Conservation (phyloP, 495 filamentous ascomycete genomes). For the Aspergillus biplanus region DNA sequence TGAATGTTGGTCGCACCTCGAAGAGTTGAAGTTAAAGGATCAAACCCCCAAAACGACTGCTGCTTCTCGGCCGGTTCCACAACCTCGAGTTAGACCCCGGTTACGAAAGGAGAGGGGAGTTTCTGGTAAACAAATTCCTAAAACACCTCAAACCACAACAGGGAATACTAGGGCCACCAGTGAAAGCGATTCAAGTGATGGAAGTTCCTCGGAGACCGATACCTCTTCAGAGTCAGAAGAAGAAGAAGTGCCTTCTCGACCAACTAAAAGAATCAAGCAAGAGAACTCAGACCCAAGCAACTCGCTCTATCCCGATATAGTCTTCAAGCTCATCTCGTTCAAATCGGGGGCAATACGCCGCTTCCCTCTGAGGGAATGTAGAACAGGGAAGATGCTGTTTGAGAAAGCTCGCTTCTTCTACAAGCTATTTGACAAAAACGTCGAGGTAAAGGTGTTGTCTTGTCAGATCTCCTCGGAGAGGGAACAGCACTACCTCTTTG, state of each 20-base stretch:
- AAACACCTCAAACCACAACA: not conserved
- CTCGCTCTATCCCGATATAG: not conserved
- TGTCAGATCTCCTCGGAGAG: slow-evolving; percentile 28
- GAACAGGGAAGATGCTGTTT: slow-evolving; percentile 23
- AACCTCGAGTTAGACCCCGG: no score
- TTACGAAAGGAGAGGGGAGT: no score
- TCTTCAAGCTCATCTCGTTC: slow-evolving; percentile 19
- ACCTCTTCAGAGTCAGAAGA: not conserved
- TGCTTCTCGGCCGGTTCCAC: not conserved
- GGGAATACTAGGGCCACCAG: not conserved
- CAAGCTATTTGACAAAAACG: slow-evolving; percentile 7
- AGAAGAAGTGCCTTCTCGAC: not conserved
- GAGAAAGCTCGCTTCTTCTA: slow-evolving; percentile 30
- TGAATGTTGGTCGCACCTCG: slow-evolving; percentile 7
- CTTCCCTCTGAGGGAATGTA: slow-evolving; percentile 24
- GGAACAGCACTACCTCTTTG: slow-evolving; percentile 20
- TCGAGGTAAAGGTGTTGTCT: slow-evolving; percentile 16
- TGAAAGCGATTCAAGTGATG: slow-evolving; percentile 5
- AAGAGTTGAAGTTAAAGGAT: not conserved
- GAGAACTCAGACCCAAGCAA: not conserved
- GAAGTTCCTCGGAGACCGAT: not conserved
- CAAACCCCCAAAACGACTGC: not conserved
- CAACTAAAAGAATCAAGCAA: not conserved
- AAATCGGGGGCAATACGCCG: slow-evolving; percentile 17
- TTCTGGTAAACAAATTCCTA: no score